These are phyloP conservation scores for Aspergillus sp. DNA, from an alignment of 2,329 filamentous ascomycete species.

Conservation along the genomic window DNA sequence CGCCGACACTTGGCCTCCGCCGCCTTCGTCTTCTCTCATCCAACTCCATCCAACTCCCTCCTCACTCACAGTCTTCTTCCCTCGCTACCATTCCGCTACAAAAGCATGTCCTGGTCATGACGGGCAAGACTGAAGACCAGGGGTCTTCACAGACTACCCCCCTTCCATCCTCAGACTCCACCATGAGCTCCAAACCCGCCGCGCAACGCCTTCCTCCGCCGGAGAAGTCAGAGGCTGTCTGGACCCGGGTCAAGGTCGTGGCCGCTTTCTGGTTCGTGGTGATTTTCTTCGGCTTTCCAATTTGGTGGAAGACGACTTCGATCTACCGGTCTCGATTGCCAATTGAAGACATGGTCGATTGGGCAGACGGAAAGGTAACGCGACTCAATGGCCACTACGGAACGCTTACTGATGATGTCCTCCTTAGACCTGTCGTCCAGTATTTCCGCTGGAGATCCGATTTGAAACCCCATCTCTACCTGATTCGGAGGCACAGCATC, in stretches of 20 bases:
- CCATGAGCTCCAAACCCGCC: constrained; percentile 22
- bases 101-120: constrained; percentile 39
- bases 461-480: constrained; percentile 69
- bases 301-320: constrained; percentile 94
- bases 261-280: constrained; percentile 90
- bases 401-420: constrained; percentile 11
- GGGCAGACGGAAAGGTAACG: constrained; percentile 84
- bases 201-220: constrained; percentile 62
- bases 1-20: background rate
- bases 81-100: constrained; percentile 7
- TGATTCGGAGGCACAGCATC: constrained; percentile 65
- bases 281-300: constrained; percentile 76
- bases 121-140: constrained; percentile 31
- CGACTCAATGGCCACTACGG: background rate
- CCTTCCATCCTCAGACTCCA: constrained; percentile 7
- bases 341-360: constrained; percentile 80
- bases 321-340: constrained; percentile 87
- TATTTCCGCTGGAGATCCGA: constrained; percentile 81
- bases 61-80: background rate
- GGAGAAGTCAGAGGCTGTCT: constrained; percentile 68
- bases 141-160: constrained; percentile 25
- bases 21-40: constrained; percentile 18
- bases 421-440: constrained; percentile 74
- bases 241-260: constrained; percentile 71
- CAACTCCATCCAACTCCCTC: constrained; percentile 7